Conservation (phyloP, 176 grass and related monocot genomes). For the Carex myosuroides region DNA sequence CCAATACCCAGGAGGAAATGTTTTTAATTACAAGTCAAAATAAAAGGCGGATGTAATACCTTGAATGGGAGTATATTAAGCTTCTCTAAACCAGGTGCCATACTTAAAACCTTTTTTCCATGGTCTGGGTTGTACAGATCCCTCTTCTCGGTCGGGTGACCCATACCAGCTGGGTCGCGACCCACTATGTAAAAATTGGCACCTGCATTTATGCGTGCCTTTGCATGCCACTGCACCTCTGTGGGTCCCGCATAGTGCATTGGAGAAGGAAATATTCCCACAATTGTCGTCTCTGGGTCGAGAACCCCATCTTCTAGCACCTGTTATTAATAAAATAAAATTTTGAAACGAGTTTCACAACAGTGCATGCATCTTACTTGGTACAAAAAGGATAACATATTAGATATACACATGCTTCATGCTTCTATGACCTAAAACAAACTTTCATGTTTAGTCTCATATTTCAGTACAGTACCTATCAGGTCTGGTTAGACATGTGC, state of each 20-base stretch:
- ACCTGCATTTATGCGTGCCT: conserved; percentile 80
- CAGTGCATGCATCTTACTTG: too few species aligned
- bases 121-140: conserved; percentile 95
- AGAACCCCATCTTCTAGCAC: conserved; percentile 93
- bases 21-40: not conserved
- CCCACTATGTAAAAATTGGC: conserved; percentile 99
- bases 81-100: conserved; percentile 95
- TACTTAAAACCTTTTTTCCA: conserved; percentile 85
- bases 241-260: conserved; percentile 98
- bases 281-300: conserved; percentile 81
- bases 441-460: not conserved
- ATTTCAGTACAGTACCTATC: not conserved
- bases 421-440: not conserved
- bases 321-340: conserved; percentile 27
- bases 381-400: not conserved
- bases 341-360: not conserved
- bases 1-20: not conserved
- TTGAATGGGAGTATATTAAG: conserved; percentile 96
- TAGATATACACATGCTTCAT: not conserved
- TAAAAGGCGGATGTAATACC: conserved; percentile 35
- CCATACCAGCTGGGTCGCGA: conserved; percentile 93
- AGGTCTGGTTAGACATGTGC: not conserved
- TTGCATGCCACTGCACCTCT: conserved; percentile 98
- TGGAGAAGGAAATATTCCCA: conserved; percentile 90
- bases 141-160: conserved; percentile 85